A percentile compares a stretch with the other conserved stretches of the same genome.
Conservation (phyloP, 2,329 filamentous ascomycete genomes). For the Colletotrichum orchidophilum region DNA sequence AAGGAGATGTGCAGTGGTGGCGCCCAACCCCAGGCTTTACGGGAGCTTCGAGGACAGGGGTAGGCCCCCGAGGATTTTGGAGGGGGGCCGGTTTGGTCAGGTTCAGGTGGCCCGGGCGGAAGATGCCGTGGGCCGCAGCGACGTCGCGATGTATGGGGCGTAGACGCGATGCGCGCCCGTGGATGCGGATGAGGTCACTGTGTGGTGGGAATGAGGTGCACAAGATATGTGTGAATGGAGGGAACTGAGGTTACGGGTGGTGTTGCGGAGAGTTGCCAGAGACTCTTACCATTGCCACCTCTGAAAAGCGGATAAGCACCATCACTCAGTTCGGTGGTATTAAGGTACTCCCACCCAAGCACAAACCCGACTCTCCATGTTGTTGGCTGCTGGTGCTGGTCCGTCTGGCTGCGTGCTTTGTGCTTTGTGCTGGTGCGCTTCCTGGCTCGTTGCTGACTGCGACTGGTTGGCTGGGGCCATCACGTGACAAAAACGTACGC, state of each 20-base stretch:
- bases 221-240: background rate
- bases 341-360: background rate
- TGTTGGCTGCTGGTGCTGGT: background rate
- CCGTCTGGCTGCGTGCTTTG: background rate
- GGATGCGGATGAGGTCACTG: background rate
- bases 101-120: conserved; percentile 27
- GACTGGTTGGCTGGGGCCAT: background rate
- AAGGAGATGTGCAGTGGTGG: conserved; percentile 12
- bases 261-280: background rate
- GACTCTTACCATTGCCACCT: background rate
- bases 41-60: conserved; percentile 23
- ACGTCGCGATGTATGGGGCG: conserved; percentile 24
- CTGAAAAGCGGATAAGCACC: background rate
- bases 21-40: conserved; percentile 8
- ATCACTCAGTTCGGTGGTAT: background rate
- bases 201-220: background rate
- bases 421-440: background rate
- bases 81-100: conserved; percentile 14
- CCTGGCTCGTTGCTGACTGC: conserved; percentile 16
- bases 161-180: conserved; percentile 17
- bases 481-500: conserved; percentile 25
- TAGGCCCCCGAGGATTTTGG: conserved; percentile 25
- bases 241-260: background rate
- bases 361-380: conserved; percentile 15
- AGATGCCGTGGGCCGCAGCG: conserved; percentile 31